Percentiles rank a stretch among this genome's conserved stretches.
Conservation (phyloP, 306 rosid species). For the Vigna angularis region DNA sequence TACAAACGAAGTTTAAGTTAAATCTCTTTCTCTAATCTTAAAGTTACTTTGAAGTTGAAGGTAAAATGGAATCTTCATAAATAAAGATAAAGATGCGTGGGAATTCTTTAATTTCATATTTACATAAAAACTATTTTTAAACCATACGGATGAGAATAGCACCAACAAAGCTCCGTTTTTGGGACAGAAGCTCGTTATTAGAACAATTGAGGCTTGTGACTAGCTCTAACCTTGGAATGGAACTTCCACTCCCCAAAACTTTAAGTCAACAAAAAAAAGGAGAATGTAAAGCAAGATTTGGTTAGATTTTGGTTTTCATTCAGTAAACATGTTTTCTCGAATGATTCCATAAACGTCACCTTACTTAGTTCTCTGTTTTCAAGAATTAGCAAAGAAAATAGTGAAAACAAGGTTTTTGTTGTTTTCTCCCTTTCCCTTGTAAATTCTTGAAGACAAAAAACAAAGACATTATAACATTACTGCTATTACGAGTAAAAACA, state of each 20-base stretch:
- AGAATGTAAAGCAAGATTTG: not conserved
- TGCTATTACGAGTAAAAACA: not conserved
- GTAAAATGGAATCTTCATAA: not conserved
- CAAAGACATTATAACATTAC: not conserved
- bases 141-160: not conserved
- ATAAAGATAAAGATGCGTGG: not conserved
- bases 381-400: slow-evolving; percentile 12
- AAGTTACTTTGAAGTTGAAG: not conserved
- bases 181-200: not conserved
- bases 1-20: too few species aligned
- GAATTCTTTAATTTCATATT: not conserved
- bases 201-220: slow-evolving; percentile 21
- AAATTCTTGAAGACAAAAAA: not conserved
- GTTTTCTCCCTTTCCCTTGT: not conserved
- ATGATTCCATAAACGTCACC: not conserved
- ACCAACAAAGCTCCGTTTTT: not conserved
- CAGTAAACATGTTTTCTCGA: not conserved
- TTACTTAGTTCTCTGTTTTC: not conserved
- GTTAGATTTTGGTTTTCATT: not conserved
- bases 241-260: slow-evolving; percentile 25
- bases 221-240: slow-evolving; percentile 22
- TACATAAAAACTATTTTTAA: not conserved
- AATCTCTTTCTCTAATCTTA: not conserved
- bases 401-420: slow-evolving; percentile 12
- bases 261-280: slow-evolving; percentile 5